phyloP scores from a whole-genome alignment of 2,329 filamentous ascomycete genomes.

The Karstenula rhodostoma region DNA sequence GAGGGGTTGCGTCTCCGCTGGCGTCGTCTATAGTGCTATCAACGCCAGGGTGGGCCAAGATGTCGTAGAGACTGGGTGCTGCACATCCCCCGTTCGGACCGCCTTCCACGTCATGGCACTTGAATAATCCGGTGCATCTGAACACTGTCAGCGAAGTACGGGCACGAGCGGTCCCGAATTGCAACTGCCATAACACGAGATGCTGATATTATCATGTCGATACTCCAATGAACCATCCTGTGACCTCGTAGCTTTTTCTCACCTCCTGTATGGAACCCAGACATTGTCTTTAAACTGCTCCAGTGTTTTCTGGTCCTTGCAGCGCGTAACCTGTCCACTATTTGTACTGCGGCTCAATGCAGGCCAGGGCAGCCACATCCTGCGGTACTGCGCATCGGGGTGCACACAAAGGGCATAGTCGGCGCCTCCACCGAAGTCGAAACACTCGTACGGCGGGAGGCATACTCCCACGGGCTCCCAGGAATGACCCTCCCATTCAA shows the following conservation, averaged over 20 bases:
- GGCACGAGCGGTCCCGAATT: too few relatives aligned
- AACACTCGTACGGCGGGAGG: slow-evolving; percentile 17
- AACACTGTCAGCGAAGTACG: neutral
- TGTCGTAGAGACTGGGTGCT: neutral
- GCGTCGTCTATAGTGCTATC: neutral
- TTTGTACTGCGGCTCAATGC: neutral
- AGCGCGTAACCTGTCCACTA: slow-evolving; percentile 8
- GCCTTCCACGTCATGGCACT: neutral
- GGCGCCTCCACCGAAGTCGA: neutral
- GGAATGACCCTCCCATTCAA: slow-evolving; percentile 11
- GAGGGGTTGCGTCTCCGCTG: neutral
- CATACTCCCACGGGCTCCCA: slow-evolving; percentile 17
- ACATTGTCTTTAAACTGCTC: slow-evolving; percentile 7
- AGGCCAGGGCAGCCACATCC: slow-evolving; percentile 17
- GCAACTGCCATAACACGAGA: too few relatives aligned
- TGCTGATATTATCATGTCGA: neutral
- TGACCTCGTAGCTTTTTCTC: neutral
- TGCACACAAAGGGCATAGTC: slow-evolving; percentile 14
- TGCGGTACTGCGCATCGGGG: neutral
- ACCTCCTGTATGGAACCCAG: slow-evolving; percentile 12
- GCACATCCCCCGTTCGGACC: slow-evolving; percentile 11
- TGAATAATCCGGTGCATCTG: slow-evolving; percentile 6
- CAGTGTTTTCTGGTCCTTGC: neutral
- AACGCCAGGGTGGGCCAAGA: neutral
- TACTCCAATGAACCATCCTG: neutral